Conservation (phyloP, 75 land plant species). For the Picea sitchensis region DNA sequence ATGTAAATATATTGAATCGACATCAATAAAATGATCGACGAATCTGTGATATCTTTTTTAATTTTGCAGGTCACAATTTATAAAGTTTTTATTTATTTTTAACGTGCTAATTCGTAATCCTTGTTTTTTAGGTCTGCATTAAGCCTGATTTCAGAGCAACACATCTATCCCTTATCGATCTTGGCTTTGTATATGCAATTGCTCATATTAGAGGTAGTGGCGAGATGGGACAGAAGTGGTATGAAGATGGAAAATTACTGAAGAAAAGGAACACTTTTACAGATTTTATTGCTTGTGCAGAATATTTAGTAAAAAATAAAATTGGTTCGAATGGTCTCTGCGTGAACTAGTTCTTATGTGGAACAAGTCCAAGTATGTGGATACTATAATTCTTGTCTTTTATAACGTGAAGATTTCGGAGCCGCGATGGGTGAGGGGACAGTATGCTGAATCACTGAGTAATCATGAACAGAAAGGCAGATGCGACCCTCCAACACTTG, state of each 20-base stretch:
- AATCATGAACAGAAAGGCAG: too few species aligned
- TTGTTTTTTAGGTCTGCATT: constrained; percentile 47
- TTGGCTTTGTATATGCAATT: constrained; percentile 89
- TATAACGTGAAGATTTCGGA: too few species aligned
- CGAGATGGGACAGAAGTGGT: constrained; percentile 98
- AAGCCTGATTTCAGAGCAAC: constrained; percentile 71
- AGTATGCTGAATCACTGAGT: too few species aligned
- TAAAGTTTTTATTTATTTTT: neutral
- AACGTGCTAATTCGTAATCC: neutral
- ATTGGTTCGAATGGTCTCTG: constrained; percentile 79
- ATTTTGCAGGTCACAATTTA: neutral
- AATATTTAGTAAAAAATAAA: constrained; percentile 65
- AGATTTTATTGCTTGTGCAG: constrained; percentile 90
- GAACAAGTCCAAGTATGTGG: too few species aligned
- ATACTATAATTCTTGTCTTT: too few species aligned
- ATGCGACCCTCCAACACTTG: too few species aligned
- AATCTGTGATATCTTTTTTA: neutral
- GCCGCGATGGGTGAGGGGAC: too few species aligned
- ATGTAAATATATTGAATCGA: neutral
- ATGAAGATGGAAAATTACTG: constrained; percentile 86
- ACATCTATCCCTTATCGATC: constrained; percentile 72
- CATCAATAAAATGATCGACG: neutral
- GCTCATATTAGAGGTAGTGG: constrained; percentile 98
- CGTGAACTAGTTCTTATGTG: too few species aligned
- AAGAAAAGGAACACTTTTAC: constrained; percentile 91